phyloP scores from a whole-genome alignment of 2,329 filamentous ascomycete species.

The Aspergillus sp. region DNA sequence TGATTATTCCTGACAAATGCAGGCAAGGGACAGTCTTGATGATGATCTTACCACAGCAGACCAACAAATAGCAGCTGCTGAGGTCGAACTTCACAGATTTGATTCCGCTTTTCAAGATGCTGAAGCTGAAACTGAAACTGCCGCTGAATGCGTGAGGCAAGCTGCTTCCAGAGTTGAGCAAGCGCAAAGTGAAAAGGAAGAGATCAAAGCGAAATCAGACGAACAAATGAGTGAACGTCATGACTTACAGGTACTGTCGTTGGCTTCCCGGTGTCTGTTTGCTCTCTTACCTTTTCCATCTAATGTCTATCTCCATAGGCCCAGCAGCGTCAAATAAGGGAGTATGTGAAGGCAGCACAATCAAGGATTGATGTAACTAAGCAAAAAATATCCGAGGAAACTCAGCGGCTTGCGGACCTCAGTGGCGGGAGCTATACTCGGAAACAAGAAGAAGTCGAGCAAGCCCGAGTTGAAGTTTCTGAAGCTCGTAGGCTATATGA shows the following conservation, averaged over 20 bases:
- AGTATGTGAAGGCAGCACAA: conserved; percentile 52
- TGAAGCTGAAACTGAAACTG: conserved; percentile 33
- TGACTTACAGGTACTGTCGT: conserved; percentile 43
- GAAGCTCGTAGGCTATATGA: conserved; percentile 41
- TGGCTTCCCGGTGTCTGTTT: background rate
- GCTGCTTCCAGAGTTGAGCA: conserved; percentile 41
- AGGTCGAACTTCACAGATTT: conserved; percentile 40
- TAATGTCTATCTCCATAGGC: conserved; percentile 39
- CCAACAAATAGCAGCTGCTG: conserved; percentile 46
- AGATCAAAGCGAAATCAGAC: conserved; percentile 49
- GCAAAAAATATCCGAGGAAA: conserved; percentile 44
- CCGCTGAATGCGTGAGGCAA: conserved; percentile 38
- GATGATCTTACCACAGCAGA: conserved; percentile 32
- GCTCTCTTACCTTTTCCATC: conserved; percentile 2
- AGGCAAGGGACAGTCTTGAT: conserved; percentile 33
- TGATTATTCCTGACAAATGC: conserved; percentile 6
- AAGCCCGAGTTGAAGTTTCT: conserved; percentile 49
- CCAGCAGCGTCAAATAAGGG: conserved; percentile 63
- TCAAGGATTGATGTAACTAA: conserved; percentile 37
- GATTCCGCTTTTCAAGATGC: conserved; percentile 43
- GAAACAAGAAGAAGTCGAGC: conserved; percentile 56
- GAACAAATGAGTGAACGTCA: conserved; percentile 51
- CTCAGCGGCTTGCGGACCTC: conserved; percentile 57
- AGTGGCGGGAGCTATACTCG: conserved; percentile 65
- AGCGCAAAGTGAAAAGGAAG: conserved; percentile 44